Evolutionary conservation across 108 stramenopile species (phyloP), one percentile per base, ranked within the genome.

Genomic region (Pseudonitzschia pungens): DNA sequence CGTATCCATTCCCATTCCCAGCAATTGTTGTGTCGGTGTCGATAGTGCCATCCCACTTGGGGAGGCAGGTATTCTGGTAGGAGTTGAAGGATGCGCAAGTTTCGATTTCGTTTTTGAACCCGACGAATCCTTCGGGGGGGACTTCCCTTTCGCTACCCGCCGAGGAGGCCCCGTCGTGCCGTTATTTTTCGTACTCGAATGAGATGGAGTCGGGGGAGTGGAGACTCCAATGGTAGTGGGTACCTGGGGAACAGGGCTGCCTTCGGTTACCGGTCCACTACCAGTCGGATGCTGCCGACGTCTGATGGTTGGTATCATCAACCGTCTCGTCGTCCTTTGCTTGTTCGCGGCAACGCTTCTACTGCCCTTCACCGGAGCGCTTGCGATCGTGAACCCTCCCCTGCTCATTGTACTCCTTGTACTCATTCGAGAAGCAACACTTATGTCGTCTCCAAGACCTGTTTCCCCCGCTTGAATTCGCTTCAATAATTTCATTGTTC

Each of bases 401-500:
- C 80, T 64, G 69, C 80, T 79, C 59, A 81, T 63, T 18, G 78
- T 57, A 67, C 77, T 74, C 21, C 24, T 26, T 2, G 26, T 26
- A 10, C 54, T 55, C 60, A 33, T 62, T 40, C 60, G 27, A 14
- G 60, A 62, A 20, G 84, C 40, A 29, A 81, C 84, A 67, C 76
- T 79, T 36, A 70, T 42, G 62, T 81, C 77, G 41, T 83, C 77
- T 15, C 36, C 77, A 27, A 41, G 57, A 3, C 64, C 72, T 1
- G 53, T 41, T 50, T 70, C 82, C 20, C 71, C 65, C 20, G 79
- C 73, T 43, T 84, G 58, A n/a, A 94, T 65, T 41, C 80, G 84
- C 68, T 75, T 79, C 60, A 86, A 64, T 32, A 89, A 32, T 22
- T 88, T 81, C 6, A 57, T 45, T 63, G 87, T 86, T 66, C 87